A percentile compares a stretch with the other conserved stretches of the same genome.
These are phyloP conservation scores for Pythium rhizo-oryzae DNA, from an alignment of 352 stramenopile species.

Conservation along the genomic window DNA sequence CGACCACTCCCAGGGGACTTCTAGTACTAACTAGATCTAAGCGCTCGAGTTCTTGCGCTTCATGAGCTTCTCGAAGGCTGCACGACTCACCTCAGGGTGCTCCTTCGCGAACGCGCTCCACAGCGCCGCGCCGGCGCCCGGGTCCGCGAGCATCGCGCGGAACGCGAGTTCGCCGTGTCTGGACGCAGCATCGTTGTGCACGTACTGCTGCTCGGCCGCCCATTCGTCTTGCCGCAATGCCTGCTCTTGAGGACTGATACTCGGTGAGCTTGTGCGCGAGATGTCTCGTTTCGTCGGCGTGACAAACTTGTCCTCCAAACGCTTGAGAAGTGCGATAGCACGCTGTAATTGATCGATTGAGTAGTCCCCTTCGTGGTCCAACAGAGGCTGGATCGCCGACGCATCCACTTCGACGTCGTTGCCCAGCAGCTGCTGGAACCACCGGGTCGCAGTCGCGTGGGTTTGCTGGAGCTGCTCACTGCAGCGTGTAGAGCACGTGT, in stretches of 20 bases:
- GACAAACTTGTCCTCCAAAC: conserved; percentile 29
- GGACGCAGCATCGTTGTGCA: conserved; percentile 35
- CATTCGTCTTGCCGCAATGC: conserved; percentile 29
- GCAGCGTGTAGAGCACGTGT: conserved; percentile 26
- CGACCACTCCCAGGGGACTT: background rate
- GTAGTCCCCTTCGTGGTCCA: conserved; percentile 28
- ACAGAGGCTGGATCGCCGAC: conserved; percentile 24
- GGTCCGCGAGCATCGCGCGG: conserved; percentile 38
- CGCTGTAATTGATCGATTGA: conserved; percentile 27
- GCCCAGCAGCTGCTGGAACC: conserved; percentile 24
- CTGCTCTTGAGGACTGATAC: conserved; percentile 28
- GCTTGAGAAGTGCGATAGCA: conserved; percentile 31
- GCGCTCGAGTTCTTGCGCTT: conserved; percentile 17
- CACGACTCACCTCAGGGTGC: conserved; percentile 36
- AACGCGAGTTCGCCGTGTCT: conserved; percentile 45
- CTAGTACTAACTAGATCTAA: background rate
- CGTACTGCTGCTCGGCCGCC: conserved; percentile 30
- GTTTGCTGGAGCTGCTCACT: conserved; percentile 49
- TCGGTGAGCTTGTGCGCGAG: conserved; percentile 23
- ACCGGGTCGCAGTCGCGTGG: conserved; percentile 32
- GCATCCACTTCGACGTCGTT: conserved; percentile 16
- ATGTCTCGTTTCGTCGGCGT: conserved; percentile 23
- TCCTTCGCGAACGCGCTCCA: conserved; percentile 37
- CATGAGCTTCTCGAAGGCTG: conserved; percentile 41
- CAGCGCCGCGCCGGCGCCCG: conserved; percentile 27